Percentiles rank a stretch among this genome's conserved stretches.
phyloP scores from a whole-genome alignment of 257 asterid genomes.

The Schizonepeta tenuifolia region DNA sequence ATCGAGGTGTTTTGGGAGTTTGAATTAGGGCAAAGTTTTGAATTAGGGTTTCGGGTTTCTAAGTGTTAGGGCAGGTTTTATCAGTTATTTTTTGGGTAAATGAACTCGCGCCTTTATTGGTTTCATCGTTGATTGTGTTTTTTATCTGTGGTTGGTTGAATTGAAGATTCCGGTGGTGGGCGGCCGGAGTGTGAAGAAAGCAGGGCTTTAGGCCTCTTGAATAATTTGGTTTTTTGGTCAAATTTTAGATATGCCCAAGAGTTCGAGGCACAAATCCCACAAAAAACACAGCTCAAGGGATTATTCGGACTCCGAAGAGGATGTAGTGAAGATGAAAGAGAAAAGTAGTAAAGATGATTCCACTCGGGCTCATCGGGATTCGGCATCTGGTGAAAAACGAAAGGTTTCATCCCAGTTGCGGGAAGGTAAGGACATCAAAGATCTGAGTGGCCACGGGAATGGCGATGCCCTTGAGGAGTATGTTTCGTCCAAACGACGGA shows the following conservation, averaged over 20 bases:
- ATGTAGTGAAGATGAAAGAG: slow-evolving; percentile 66
- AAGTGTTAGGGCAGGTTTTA: slow-evolving; percentile 30
- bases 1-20: slow-evolving; percentile 30
- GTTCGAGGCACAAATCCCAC: slow-evolving; percentile 92
- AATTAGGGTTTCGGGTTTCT: slow-evolving; percentile 64
- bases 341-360: slow-evolving; percentile 57
- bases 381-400: slow-evolving; percentile 87
- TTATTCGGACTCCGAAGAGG: slow-evolving; percentile 85
- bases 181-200: slow-evolving; percentile 17
- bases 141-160: background rate
- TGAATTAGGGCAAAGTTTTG: slow-evolving; percentile 28
- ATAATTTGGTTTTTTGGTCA: slow-evolving; percentile 26
- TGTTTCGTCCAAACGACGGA: slow-evolving; percentile 75
- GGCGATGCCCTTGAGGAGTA: slow-evolving; percentile 75
- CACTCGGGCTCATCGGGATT: slow-evolving; percentile 60
- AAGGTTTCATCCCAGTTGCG: slow-evolving; percentile 60
- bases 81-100: background rate
- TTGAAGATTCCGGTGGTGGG: slow-evolving; percentile 17
- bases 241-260: slow-evolving; percentile 71
- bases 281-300: slow-evolving; percentile 88
- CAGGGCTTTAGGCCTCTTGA: slow-evolving; percentile 29
- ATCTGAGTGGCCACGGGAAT: slow-evolving; percentile 63
- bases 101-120: slow-evolving; percentile 21
- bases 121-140: slow-evolving; percentile 7
- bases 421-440: slow-evolving; percentile 65